phyloP scores from a whole-genome alignment of 2,329 filamentous ascomycete species.

The Diaporthe nobilis region DNA sequence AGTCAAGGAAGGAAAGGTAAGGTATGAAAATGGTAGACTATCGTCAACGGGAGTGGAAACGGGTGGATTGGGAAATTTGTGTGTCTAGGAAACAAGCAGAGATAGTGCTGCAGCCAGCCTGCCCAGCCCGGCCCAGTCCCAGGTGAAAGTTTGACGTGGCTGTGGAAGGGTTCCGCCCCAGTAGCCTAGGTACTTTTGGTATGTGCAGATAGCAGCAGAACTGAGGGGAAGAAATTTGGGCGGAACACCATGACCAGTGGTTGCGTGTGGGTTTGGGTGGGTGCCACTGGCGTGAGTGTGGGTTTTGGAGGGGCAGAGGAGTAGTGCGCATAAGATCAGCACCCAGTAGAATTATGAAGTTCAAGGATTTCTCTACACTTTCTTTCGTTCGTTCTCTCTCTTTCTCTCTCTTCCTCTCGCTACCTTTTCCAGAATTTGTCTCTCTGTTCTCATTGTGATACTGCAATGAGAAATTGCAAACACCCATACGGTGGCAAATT shows the following conservation, averaged over 20 bases:
- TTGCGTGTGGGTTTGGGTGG: not conserved
- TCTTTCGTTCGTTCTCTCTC: not conserved
- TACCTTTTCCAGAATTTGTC: too few species aligned
- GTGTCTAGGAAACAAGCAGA: conserved; percentile 16
- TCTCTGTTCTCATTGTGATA: not conserved
- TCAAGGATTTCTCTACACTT: not conserved
- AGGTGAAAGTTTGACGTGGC: conserved; percentile 31
- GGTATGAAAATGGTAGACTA: not conserved
- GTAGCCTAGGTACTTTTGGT: not conserved
- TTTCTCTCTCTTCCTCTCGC: not conserved
- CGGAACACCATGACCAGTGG: conserved; percentile 9
- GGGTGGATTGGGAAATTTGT: conserved; percentile 26
- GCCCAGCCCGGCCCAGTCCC: not conserved
- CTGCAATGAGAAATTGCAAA: not conserved
- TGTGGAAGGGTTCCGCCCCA: conserved; percentile 27
- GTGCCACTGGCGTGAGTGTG: not conserved
- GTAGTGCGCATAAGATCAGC: conserved; percentile 12
- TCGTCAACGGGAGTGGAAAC: conserved; percentile 19
- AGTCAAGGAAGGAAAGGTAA: not conserved
- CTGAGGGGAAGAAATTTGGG: not conserved
- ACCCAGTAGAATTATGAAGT: not conserved
- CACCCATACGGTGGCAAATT: not conserved
- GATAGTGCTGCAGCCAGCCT: conserved; percentile 18
- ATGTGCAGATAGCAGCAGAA: conserved; percentile 1
- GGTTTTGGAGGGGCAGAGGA: conserved; percentile 19